Base-by-base conservation (phyloP, 768 basidiomycete species). In the Kwoniella mangroviensis region DNA sequence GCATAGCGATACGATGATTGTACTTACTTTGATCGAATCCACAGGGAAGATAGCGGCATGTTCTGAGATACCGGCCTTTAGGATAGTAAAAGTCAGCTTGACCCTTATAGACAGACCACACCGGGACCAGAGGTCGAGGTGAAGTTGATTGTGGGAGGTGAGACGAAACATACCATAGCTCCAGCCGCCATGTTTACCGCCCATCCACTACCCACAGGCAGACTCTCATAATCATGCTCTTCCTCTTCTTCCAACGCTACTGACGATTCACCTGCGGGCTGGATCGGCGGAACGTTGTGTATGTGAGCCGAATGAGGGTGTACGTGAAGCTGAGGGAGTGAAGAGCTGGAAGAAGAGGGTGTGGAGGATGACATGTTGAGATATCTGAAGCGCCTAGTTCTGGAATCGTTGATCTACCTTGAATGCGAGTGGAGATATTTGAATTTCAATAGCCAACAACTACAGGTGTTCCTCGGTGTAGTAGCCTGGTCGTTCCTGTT, bases 1-100 rank as follows among this genome's bases (percentile, higher is more conserved):
- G 19, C 42, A 22, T 60, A 6, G 24, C 17, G 21, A 55, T 17
- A 10, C n/a, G 21, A 65, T 17, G 5, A 34, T 19, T 4, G 17
- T 12, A 84, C 90, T 69, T 68, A 92, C 97, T 87, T 99, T 99
- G 82, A 99, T 98, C 79, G 93, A 96, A 85, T 99, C 97, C 72
- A 98, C 86, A 5, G 97, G 97, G 82, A 92, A 99, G 91, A 99
- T 98, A 82, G 97, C 94, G 40, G 94, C 92, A 85, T 99, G 97
- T 83, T 99, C 97, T 64, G 95, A 94, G 76, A 99, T 98, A 70
- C 97, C 97, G 77, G 97, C 97, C 94, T 96, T 82, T 26, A 42
- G 65, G 56, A 28, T 10, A n/a, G 41, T 9, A 7, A 28, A 28
- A 1, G n/a, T n/a, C n/a, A 41, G 59, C 13, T 24, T 9, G 11